Conservation (phyloP, 2,329 filamentous ascomycete species). For the Ascochyta viciae-villosae region DNA sequence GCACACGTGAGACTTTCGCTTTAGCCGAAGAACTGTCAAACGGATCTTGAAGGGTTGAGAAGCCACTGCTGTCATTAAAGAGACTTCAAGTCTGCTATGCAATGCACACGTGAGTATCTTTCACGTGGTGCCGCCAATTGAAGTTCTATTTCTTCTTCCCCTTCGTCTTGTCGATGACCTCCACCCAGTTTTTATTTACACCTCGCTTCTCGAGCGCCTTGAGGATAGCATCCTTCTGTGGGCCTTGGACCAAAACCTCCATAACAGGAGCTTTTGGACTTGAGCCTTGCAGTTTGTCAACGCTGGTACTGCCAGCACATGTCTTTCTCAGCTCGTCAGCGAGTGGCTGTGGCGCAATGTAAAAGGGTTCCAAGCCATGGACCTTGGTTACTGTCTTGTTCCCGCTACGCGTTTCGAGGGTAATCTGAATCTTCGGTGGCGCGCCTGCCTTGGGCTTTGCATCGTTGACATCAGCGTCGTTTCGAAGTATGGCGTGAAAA, state of each 20-base stretch:
- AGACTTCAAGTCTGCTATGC: not conserved
- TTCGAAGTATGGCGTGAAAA: constrained; percentile 64
- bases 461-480: constrained; percentile 49
- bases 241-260: constrained; percentile 73
- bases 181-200: constrained; percentile 65
- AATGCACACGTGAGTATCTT: constrained; percentile 8
- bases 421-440: constrained; percentile 66
- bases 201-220: constrained; percentile 67
- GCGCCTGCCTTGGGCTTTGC: constrained; percentile 67
- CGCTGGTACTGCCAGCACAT: constrained; percentile 72
- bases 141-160: constrained; percentile 60
- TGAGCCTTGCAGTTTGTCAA: constrained; percentile 65
- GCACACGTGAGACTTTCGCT: not conserved
- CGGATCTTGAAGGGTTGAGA: not conserved
- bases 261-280: constrained; percentile 68
- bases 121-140: not conserved
- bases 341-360: constrained; percentile 65
- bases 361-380: constrained; percentile 67
- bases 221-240: constrained; percentile 67
- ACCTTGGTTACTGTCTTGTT: constrained; percentile 72
- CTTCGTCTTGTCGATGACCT: constrained; percentile 72
- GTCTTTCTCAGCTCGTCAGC: constrained; percentile 72
- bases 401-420: constrained; percentile 69
- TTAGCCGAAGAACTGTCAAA: not conserved
- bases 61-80: not conserved